A percentile compares a stretch with the other conserved stretches of the same genome.
phyloP scores from a whole-genome alignment of 176 grass and related monocot species.

The Aegilops bicornis region DNA sequence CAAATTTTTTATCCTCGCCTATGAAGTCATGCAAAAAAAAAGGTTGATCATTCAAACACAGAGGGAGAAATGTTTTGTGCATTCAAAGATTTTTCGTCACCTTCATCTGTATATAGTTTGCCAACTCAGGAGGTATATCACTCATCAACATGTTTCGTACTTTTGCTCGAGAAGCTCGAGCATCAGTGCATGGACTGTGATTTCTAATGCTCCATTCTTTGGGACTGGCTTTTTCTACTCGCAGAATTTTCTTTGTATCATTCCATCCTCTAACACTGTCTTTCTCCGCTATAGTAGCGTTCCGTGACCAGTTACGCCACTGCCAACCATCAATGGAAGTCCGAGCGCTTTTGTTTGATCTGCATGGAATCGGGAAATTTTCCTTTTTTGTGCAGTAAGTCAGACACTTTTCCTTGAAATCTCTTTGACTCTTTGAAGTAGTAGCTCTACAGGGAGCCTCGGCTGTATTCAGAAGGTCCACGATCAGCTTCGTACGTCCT shows the following conservation, averaged over 20 bases:
- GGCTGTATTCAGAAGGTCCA: background rate
- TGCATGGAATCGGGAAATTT: constrained; percentile 9
- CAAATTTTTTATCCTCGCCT: constrained; percentile 62
- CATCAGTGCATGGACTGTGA: constrained; percentile 15
- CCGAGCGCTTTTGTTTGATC: constrained; percentile 46
- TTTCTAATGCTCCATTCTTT: constrained; percentile 7
- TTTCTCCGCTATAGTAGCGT: constrained; percentile 37
- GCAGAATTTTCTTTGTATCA: background rate
- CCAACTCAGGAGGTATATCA: constrained; percentile 32
- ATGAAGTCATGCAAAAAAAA: constrained; percentile 5
- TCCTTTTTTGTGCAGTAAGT: background rate
- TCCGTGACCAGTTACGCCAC: constrained; percentile 57
- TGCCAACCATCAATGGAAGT: constrained; percentile 59
- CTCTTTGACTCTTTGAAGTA: background rate
- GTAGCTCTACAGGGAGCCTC: background rate
- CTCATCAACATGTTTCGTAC: constrained; percentile 43
- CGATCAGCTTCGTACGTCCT: background rate
- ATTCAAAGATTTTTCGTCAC: constrained; percentile 19
- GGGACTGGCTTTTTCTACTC: constrained; percentile 29
- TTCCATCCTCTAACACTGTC: constrained; percentile 33
- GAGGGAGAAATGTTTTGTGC: background rate
- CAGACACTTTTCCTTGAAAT: background rate
- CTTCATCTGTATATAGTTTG: constrained; percentile 52
- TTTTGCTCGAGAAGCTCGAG: constrained; percentile 49
- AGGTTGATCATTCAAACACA: background rate